Conservation (phyloP, 768 basidiomycete genomes). For the Boletus vinaceobasis region DNA sequence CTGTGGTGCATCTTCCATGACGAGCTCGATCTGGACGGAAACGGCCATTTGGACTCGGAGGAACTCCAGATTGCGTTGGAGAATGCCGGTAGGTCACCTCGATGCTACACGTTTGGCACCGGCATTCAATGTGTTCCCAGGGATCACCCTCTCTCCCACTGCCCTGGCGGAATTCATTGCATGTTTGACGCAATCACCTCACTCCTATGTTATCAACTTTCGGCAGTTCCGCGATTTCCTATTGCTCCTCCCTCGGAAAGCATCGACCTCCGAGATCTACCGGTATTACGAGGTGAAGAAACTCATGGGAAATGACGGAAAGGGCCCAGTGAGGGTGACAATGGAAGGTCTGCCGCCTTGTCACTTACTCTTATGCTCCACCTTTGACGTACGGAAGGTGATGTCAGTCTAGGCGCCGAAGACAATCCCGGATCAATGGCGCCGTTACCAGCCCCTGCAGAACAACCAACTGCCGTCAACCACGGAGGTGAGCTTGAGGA, state of each 20-base stretch:
- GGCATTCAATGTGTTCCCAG: slow-evolving; percentile 38
- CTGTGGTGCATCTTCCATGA: slow-evolving; percentile 90
- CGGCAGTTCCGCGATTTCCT: slow-evolving; percentile 88
- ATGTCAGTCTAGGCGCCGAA: slow-evolving; percentile 75
- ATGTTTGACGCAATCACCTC: slow-evolving; percentile 67
- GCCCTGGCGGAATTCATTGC: slow-evolving; percentile 82
- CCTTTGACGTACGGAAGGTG: slow-evolving; percentile 48
- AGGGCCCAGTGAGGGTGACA: slow-evolving; percentile 75
- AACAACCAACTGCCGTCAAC: slow-evolving; percentile 18
- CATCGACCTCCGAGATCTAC: slow-evolving; percentile 82
- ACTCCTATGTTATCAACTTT: slow-evolving; percentile 72
- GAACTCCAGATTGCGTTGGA: slow-evolving; percentile 61
- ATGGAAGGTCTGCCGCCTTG: slow-evolving; percentile 70
- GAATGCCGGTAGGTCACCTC: slow-evolving; percentile 57
- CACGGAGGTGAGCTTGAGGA: slow-evolving; percentile 46
- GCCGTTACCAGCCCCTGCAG: slow-evolving; percentile 11
- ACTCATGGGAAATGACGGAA: slow-evolving; percentile 69
- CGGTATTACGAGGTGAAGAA: slow-evolving; percentile 71
- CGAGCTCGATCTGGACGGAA: slow-evolving; percentile 85
- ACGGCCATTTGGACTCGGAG: slow-evolving; percentile 71
- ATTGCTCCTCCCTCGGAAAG: slow-evolving; percentile 77
- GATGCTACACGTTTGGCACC: slow-evolving; percentile 21
- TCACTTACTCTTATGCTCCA: slow-evolving; percentile 15
- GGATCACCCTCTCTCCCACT: slow-evolving; percentile 63
- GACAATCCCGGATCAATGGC: slow-evolving; percentile 50